Conservation (phyloP, 2,329 filamentous ascomycete species). For the Pseudogymnoascus sp. region DNA sequence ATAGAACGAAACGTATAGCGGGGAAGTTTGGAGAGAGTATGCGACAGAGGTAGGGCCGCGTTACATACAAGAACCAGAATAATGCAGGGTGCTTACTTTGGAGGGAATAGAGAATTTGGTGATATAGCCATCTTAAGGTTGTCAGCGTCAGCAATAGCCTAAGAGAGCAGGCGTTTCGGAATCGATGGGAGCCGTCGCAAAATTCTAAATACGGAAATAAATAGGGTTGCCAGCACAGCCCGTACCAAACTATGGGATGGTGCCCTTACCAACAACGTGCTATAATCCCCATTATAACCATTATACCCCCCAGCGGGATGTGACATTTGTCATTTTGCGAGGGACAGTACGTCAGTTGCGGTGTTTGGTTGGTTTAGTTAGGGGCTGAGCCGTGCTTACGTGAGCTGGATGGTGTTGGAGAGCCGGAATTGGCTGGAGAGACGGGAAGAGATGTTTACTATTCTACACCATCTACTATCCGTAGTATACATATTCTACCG, state of each 20-base stretch:
- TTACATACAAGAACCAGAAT: slow-evolving; percentile 20
- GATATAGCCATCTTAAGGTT: background rate
- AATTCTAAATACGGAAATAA: slow-evolving; percentile 4
- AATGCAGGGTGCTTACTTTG: background rate
- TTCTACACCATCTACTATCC: background rate
- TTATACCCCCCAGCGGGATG: background rate
- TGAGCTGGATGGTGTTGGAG: background rate
- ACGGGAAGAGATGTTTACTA: background rate
- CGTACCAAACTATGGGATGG: background rate
- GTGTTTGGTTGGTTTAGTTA: background rate
- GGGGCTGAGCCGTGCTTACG: slow-evolving; percentile 5
- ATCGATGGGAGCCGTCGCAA: background rate
- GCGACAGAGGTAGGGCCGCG: background rate
- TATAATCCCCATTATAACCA: background rate
- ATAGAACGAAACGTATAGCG: background rate
- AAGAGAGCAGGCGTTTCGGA: background rate
- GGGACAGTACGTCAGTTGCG: background rate
- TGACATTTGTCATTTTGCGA: background rate
- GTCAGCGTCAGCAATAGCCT: background rate
- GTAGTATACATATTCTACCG: background rate
- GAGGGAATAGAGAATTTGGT: background rate
- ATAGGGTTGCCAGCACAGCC: background rate
- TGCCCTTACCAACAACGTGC: background rate
- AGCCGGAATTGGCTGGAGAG: background rate
- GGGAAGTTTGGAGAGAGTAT: background rate